phyloP scores from a whole-genome alignment of 2,329 filamentous ascomycete species.

The Lachnum nothofagi region DNA sequence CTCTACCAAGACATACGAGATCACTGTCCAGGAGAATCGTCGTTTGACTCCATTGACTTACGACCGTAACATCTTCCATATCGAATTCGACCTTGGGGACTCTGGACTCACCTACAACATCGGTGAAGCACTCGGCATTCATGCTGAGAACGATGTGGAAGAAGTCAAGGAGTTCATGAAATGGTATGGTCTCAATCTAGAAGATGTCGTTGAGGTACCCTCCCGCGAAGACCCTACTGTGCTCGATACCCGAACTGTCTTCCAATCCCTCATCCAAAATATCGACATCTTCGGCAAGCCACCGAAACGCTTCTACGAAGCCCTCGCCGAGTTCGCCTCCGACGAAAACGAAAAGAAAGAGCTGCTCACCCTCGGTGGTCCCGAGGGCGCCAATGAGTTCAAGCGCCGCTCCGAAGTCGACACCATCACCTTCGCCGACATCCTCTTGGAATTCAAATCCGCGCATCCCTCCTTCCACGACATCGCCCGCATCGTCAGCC shows the following conservation, averaged over 20 bases:
- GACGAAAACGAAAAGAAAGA: constrained; percentile 78
- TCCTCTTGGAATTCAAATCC: constrained; percentile 83
- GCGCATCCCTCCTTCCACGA: constrained; percentile 86
- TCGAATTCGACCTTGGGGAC: constrained; percentile 90
- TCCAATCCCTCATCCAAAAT: constrained; percentile 86
- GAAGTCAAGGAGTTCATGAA: constrained; percentile 82
- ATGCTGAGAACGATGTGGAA: constrained; percentile 82
- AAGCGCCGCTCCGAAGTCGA: constrained; percentile 89
- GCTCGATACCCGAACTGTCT: constrained; percentile 84
- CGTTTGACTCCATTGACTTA: constrained; percentile 82
- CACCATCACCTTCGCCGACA: constrained; percentile 82
- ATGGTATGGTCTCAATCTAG: constrained; percentile 77
- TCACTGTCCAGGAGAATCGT: constrained; percentile 92
- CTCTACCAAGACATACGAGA: constrained; percentile 75
- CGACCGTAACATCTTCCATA: constrained; percentile 99
- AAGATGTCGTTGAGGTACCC: constrained; percentile 86
- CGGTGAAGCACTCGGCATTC: constrained; percentile 92
- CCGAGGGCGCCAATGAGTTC: constrained; percentile 81
- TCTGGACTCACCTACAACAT: constrained; percentile 95
- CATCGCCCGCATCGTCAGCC: constrained; percentile 77
- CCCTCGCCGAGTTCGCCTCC: constrained; percentile 76
- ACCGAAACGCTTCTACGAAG: constrained; percentile 96
- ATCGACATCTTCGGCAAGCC: constrained; percentile 95
- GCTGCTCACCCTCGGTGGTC: constrained; percentile 68
- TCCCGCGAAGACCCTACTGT: constrained; percentile 70